phyloP scores from a whole-genome alignment of 2,329 filamentous ascomycete species.

The Teratosphaeria nubilosa region DNA sequence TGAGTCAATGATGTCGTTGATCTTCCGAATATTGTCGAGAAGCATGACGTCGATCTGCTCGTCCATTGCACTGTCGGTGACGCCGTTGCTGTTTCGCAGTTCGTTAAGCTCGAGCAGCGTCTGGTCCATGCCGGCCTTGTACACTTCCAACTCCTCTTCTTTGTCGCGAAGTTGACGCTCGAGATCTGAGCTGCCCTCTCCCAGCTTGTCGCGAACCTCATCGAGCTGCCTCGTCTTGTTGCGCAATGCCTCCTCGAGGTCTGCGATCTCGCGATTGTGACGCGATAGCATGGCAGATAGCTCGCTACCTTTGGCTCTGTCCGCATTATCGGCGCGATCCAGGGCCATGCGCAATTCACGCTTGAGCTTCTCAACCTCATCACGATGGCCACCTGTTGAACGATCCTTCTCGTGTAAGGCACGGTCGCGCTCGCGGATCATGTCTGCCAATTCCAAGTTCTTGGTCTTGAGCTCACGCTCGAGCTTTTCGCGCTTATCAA shows the following conservation, averaged over 20 bases:
- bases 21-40: slow-evolving; percentile 76
- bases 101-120: slow-evolving; percentile 88
- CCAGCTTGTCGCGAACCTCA: slow-evolving; percentile 66
- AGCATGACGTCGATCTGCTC: slow-evolving; percentile 86
- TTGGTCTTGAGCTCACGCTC: slow-evolving; percentile 98
- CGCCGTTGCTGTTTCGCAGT: slow-evolving; percentile 51
- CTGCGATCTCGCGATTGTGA: slow-evolving; percentile 94
- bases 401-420: slow-evolving; percentile 90
- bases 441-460: slow-evolving; percentile 95
- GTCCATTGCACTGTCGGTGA: slow-evolving; percentile 71
- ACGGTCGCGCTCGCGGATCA: slow-evolving; percentile 93
- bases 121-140: slow-evolving; percentile 97
- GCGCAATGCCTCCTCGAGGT: slow-evolving; percentile 81
- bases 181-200: slow-evolving; percentile 74
- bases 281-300: slow-evolving; percentile 88
- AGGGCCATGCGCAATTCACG: slow-evolving; percentile 86
- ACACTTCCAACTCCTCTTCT: slow-evolving; percentile 95
- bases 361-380: slow-evolving; percentile 89
- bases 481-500: slow-evolving; percentile 86
- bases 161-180: slow-evolving; percentile 82
- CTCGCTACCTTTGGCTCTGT: slow-evolving; percentile 88
- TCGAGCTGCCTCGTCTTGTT: slow-evolving; percentile 83
- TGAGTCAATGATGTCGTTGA: slow-evolving; percentile 95
- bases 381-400: slow-evolving; percentile 72
- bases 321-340: slow-evolving; percentile 83